Conservation (phyloP, 2,329 filamentous ascomycete species). For the Fusarium scirpi region DNA sequence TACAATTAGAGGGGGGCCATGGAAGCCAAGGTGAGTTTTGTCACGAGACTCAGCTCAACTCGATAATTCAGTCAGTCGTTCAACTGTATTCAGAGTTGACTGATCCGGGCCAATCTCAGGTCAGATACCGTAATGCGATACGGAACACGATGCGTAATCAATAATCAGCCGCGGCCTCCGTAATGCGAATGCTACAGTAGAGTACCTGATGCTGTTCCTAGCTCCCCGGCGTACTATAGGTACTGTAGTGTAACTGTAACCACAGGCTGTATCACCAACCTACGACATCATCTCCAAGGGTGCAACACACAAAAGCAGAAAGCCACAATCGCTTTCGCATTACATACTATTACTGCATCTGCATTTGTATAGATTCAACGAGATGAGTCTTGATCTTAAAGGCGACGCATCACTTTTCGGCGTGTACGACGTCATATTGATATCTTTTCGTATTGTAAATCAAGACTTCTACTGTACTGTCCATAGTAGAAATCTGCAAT, state of each 20-base stretch:
- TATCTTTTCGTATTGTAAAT: not conserved
- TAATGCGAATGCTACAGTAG: slow-evolving; percentile 15
- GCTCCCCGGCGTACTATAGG: not conserved
- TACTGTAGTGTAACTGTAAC: not conserved
- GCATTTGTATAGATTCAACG: not conserved
- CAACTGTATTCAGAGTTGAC: slow-evolving; percentile 13
- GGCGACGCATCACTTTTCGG: slow-evolving; percentile 3
- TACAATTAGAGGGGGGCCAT: slow-evolving; percentile 9
- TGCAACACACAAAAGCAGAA: slow-evolving; percentile 12
- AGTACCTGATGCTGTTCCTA: slow-evolving; percentile 35
- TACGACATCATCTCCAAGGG: slow-evolving; percentile 17
- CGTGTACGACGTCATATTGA: slow-evolving; percentile 22
- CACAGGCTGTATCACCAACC: slow-evolving; percentile 1
- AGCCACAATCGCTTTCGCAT: slow-evolving; percentile 29
- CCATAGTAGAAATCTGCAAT: not conserved
- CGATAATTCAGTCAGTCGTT: not conserved
- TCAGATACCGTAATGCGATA: slow-evolving; percentile 8
- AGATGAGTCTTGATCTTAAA: slow-evolving; percentile 11
- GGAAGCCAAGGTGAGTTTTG: slow-evolving; percentile 6
- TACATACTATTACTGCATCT: not conserved
- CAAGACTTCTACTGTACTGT: not conserved
- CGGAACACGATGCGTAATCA: slow-evolving; percentile 15
- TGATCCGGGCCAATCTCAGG: slow-evolving; percentile 31
- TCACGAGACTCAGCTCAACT: slow-evolving; percentile 24
- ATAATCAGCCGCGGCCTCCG: slow-evolving; percentile 18